Base-by-base conservation (phyloP, 1,284 basidiomycete species). In the Vanrija pseudolonga region DNA sequence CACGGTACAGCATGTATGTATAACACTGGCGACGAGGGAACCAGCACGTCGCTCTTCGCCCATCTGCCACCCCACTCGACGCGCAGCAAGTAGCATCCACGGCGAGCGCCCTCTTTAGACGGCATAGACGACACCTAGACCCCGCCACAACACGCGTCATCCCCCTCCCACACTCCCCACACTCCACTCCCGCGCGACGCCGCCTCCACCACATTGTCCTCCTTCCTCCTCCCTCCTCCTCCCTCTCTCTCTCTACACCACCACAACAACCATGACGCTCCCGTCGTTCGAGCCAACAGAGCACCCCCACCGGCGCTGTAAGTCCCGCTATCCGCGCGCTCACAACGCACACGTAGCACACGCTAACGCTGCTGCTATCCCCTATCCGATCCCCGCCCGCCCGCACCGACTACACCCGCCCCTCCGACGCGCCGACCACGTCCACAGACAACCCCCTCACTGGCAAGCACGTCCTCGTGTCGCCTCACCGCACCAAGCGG, bases 391-490 rank as follows among this genome's bases (percentile, higher is more conserved):
- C 32, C 26, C 18, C 23, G 24, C 6, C n/a, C 12, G 19, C 42
- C n/a, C 14, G 12, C 22, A 18, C n/a, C n/a, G n/a, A n/a, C n/a
- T 5, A 14, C 32, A 23, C 19, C 7, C 24, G 20, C 32, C 6
- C 26, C 20, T n/a, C 19, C 12, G 26, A 20, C 6, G n/a, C n/a
- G n/a, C n/a, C n/a, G n/a, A n/a, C n/a, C n/a, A n/a, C n/a, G n/a
- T 9, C 37, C n/a, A 18, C 57, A 74, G 72, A 61, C 63, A 78
- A 79, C 62, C 76, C 76, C 4, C 68, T 79, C 15, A 74, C 60
- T 12, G 67, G 69, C 11, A 71, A 71, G 46, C 83, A 90, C 71
- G 80, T 94, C 42, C 84, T 95, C 32, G 86, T 91, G 28, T 91
- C 89, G 37, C 88, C 89, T 0, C 89, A 91, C 71, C 84, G 89